phyloP scores from a whole-genome alignment of 2,329 filamentous ascomycete species.

The Cladosporium sp. region DNA sequence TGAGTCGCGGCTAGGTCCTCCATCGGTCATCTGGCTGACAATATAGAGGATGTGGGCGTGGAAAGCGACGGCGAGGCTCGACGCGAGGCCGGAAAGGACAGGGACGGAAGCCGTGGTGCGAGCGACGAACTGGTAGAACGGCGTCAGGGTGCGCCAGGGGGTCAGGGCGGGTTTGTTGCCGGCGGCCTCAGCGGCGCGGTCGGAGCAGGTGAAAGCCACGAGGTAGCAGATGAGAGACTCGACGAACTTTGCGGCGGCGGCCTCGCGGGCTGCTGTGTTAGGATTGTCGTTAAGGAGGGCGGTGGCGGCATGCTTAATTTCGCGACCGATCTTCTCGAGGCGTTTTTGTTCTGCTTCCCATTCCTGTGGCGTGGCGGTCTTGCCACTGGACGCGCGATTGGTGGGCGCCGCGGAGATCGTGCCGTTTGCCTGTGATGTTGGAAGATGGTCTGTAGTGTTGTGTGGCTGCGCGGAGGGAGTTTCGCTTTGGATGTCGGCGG shows the following conservation, averaged over 20 bases:
- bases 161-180: slow-evolving; percentile 17
- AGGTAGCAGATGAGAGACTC: slow-evolving; percentile 40
- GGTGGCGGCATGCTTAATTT: slow-evolving; percentile 41
- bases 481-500: slow-evolving; percentile 3
- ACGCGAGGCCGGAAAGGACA: slow-evolving; percentile 36
- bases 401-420: background rate
- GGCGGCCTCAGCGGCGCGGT: slow-evolving; percentile 21
- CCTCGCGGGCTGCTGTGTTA: slow-evolving; percentile 11
- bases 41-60: slow-evolving; percentile 31
- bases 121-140: slow-evolving; percentile 12
- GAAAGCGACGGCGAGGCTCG: slow-evolving; percentile 36
- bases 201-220: slow-evolving; percentile 28
- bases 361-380: slow-evolving; percentile 21
- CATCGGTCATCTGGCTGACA: slow-evolving; percentile 6
- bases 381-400: slow-evolving; percentile 18
- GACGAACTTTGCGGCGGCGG: slow-evolving; percentile 36
- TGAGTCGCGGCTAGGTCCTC: slow-evolving; percentile 3
- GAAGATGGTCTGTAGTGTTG: slow-evolving; percentile 18
- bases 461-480: slow-evolving; percentile 22
- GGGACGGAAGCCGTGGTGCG: slow-evolving; percentile 16
- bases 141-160: slow-evolving; percentile 13
- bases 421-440: slow-evolving; percentile 14
- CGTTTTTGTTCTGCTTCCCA: slow-evolving; percentile 35
- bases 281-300: slow-evolving; percentile 27
- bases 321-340: slow-evolving; percentile 37